Percentiles rank a stretch among this genome's conserved stretches.
Conservation (phyloP, 1,284 basidiomycete genomes). For the Entoloma clypeatum region DNA sequence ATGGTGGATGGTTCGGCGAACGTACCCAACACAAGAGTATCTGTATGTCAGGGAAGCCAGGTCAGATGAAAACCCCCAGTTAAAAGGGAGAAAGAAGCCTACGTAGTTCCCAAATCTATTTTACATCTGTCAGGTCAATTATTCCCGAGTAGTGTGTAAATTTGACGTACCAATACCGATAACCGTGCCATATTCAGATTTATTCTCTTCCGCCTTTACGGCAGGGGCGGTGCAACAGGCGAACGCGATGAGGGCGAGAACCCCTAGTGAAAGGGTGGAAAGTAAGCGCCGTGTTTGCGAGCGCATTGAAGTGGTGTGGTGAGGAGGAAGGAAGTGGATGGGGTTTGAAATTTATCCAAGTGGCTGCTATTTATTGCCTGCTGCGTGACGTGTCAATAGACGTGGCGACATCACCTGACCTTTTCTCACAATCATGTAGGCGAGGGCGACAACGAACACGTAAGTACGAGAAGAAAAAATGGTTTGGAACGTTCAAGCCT, state of each 20-base stretch:
- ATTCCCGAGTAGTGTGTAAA: neutral
- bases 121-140: constrained; percentile 19
- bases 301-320: constrained; percentile 55
- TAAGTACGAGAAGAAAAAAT: no score
- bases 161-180: constrained; percentile 83
- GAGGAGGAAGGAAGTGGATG: no score
- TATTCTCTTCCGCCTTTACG: constrained; percentile 54
- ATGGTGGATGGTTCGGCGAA: constrained; percentile 13
- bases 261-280: constrained; percentile 60
- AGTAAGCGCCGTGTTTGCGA: constrained; percentile 54
- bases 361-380: no score
- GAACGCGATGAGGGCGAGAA: constrained; percentile 63
- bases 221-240: constrained; percentile 58
- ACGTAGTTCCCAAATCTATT: constrained; percentile 79
- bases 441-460: no score
- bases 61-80: constrained; percentile 17
- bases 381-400: no score
- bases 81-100: constrained; percentile 24
- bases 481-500: no score
- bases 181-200: constrained; percentile 81
- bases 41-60: constrained; percentile 32
- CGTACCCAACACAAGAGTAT: constrained; percentile 76
- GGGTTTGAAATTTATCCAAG: no score
- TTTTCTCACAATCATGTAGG: no score
- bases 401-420: no score